Conservation (phyloP, 768 basidiomycete species). For the Termitomyces sp. region DNA sequence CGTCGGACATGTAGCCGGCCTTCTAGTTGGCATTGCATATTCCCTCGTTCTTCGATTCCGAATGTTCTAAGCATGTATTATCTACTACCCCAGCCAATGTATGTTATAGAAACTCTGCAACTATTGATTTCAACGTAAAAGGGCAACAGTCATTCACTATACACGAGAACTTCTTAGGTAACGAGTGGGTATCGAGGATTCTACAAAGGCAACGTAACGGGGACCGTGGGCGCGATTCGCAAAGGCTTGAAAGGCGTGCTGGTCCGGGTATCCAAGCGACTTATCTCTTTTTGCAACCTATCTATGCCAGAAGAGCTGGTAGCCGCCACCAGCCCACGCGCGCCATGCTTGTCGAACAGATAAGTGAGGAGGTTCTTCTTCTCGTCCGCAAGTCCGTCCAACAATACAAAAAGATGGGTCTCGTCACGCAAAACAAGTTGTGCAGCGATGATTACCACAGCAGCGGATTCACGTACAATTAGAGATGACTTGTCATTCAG, state of each 20-base stretch:
- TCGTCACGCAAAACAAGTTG: conserved; percentile 82
- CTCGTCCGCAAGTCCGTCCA: conserved; percentile 82
- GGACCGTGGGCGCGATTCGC: background rate
- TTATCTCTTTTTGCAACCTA: conserved; percentile 76
- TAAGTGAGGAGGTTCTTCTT: conserved; percentile 90
- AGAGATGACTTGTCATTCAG: conserved; percentile 68
- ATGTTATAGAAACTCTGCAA: background rate
- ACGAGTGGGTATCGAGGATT: background rate
- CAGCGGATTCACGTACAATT: conserved; percentile 81
- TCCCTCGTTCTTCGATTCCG: conserved; percentile 37
- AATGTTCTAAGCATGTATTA: conserved; percentile 14
- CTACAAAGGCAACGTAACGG: background rate
- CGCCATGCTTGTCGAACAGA: conserved; percentile 84
- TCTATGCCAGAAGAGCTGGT: conserved; percentile 49
- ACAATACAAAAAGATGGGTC: conserved; percentile 71
- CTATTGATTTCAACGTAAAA: conserved; percentile 1
- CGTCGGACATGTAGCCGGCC: conserved; percentile 66
- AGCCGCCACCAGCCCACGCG: conserved; percentile 40
- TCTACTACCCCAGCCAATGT: background rate
- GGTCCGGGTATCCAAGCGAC: conserved; percentile 72
- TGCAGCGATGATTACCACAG: conserved; percentile 77
- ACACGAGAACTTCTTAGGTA: background rate
- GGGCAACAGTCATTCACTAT: background rate
- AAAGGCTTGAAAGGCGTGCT: conserved; percentile 56
- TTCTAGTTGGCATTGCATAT: conserved; percentile 57